Conservation (phyloP, 805 yeast genomes). For the Suhomyces faveliae region DNA sequence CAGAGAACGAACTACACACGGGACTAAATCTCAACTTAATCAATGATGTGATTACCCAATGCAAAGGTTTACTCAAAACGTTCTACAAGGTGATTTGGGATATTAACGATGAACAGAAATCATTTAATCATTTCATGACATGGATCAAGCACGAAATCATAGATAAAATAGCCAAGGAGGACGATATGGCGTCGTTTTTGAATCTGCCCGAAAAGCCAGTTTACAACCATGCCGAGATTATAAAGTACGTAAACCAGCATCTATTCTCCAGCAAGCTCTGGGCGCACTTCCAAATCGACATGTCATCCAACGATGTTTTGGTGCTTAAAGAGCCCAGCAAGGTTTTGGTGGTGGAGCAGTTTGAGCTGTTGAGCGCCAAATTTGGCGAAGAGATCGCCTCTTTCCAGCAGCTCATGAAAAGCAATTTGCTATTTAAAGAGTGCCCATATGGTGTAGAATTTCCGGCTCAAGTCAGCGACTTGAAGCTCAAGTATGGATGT, state of each 20-base stretch:
- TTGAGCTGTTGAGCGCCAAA: constrained; percentile 1
- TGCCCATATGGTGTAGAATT: constrained; percentile 1
- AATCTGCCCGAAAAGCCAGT: constrained; percentile 8
- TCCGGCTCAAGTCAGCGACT: not conserved
- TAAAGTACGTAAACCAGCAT: constrained; percentile 23
- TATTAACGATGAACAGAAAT: constrained; percentile 45
- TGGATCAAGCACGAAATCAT: constrained; percentile 43
- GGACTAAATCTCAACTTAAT: constrained; percentile 9
- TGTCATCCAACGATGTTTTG: constrained; percentile 13
- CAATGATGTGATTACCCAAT: constrained; percentile 10
- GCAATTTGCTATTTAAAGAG: constrained; percentile 4
- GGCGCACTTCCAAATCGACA: constrained; percentile 20
- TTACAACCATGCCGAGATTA: constrained; percentile 20
- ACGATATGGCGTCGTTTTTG: constrained; percentile 24
- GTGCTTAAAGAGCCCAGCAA: not conserved
- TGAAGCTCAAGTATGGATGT: constrained; percentile 7
- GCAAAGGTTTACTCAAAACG: constrained; percentile 27
- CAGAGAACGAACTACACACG: constrained; percentile 10
- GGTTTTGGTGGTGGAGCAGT: not conserved
- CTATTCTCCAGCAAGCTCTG: constrained; percentile 20
- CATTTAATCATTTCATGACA: constrained; percentile 43
- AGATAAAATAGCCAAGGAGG: constrained; percentile 37
- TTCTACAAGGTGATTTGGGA: constrained; percentile 41
- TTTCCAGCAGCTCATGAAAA: constrained; percentile 7
- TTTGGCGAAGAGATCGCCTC: not conserved